Evolutionary conservation across 305 asterid genomes (phyloP), one percentile per base, ranked within the genome.

Genomic region (Fraxinus xanthoxyloides): DNA sequence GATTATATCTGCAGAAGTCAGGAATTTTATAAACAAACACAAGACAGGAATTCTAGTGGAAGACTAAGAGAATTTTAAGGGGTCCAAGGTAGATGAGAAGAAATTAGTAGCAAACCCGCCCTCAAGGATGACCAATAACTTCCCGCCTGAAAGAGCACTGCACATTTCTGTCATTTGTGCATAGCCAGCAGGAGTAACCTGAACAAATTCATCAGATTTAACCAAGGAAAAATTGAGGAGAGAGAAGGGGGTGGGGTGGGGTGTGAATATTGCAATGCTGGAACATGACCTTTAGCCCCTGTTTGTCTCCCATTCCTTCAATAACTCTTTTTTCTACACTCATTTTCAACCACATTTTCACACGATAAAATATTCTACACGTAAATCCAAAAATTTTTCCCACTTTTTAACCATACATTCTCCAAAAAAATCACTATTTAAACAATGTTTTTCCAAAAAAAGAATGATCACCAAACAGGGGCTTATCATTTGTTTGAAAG

Each of bases 151-250:
- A 30, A 95, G 80, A 54, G 88, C 87, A 88, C 84, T 84, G 85
- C 94, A 85, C 95, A 94, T 94, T 70, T 89, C 88, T 59, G 97
- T 92, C 99, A 95, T 94, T 87, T 86, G 94, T 81, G 97, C 97
- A 91, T 89, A 94, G 84, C 99, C 99, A 80, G 82, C 82, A 73
- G 98, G 99, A 82, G 99, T 91, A 75, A 93, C 93, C 99, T 95
- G 77, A 82, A 84, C 48, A 73, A 36, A 63, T 13, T 63, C 32
- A n/a, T 63, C 34, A 63, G 72, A 23, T 63, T 24, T 24, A 83
- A 46, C 7, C 73, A 78, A 79, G 43, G 72, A 34, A 82, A 82
- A 21, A n/a, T 40, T 9, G 2, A 28, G 15, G n/a, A n/a, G n/a
- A n/a, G n/a, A n/a, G n/a, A n/a, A 2, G 15, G 48, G 10, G 43